Conservation (phyloP, 345 rosid genomes). For the Durio zibethinus region DNA sequence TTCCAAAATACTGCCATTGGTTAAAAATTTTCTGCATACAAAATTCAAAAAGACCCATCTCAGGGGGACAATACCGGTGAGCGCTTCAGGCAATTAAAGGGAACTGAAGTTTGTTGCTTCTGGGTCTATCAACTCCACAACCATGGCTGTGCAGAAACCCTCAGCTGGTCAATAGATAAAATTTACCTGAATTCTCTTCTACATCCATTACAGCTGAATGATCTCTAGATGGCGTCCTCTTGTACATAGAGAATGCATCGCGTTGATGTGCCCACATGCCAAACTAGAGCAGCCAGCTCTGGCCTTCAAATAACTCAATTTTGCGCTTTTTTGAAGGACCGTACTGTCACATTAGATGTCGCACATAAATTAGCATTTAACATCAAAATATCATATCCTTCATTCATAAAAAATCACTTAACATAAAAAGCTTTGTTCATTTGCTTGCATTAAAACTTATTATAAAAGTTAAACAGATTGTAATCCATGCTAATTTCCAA, state of each 20-base stretch:
- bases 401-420: background rate
- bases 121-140: slow-evolving; percentile 3
- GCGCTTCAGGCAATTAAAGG: slow-evolving; percentile 3
- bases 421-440: background rate
- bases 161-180: slow-evolving; percentile 3
- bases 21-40: background rate
- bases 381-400: background rate
- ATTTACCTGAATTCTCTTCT: slow-evolving; percentile 66
- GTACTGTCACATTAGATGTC: background rate
- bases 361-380: background rate
- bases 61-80: background rate
- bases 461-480: background rate
- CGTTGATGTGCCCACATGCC: slow-evolving; percentile 67
- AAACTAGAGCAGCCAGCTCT: slow-evolving; percentile 13
- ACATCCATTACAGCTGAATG: slow-evolving; percentile 37
- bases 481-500: background rate
- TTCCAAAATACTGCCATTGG: background rate
- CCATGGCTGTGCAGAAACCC: background rate
- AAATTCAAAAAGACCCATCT: background rate
- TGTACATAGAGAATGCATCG: slow-evolving; percentile 54
- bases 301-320: slow-evolving; percentile 19
- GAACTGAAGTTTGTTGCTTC: background rate
- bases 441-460: background rate
- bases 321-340: background rate
- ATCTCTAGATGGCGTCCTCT: slow-evolving; percentile 69